phyloP scores from a whole-genome alignment of 208 protist species.

The Leishmania braziliensis region DNA sequence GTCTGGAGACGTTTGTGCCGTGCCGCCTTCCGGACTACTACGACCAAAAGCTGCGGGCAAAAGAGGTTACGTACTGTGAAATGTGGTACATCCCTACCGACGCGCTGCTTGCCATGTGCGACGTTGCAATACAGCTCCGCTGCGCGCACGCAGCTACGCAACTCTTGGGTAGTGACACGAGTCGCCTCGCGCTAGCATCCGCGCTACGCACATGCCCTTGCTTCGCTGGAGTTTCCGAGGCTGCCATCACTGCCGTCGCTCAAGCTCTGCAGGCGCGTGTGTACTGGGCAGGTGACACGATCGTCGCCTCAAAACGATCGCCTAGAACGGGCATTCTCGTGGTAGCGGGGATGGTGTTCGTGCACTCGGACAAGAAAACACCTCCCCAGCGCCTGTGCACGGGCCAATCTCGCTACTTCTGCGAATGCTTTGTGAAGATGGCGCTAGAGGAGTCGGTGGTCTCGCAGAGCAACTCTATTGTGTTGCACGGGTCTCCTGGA shows the following conservation, averaged over 20 bases:
- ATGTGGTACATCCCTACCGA: slow-evolving; percentile 50
- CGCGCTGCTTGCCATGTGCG: slow-evolving; percentile 33
- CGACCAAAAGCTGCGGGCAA: slow-evolving; percentile 30
- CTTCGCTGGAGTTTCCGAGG: slow-evolving; percentile 45
- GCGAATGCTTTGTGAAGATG: slow-evolving; percentile 51
- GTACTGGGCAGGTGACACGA: slow-evolving; percentile 39
- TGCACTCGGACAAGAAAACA: slow-evolving; percentile 9
- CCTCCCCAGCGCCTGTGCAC: background rate
- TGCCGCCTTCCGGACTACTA: slow-evolving; percentile 35
- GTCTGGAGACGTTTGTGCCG: slow-evolving; percentile 54
- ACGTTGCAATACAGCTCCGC: slow-evolving; percentile 27
- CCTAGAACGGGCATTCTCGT: slow-evolving; percentile 31
- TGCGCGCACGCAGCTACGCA: slow-evolving; percentile 35
- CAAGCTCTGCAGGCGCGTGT: slow-evolving; percentile 41
- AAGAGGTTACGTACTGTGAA: slow-evolving; percentile 50
- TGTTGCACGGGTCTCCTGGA: slow-evolving; percentile 41
- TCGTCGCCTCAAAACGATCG: slow-evolving; percentile 27
- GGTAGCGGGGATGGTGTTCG: slow-evolving; percentile 34
- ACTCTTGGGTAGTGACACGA: slow-evolving; percentile 15
- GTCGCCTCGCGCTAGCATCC: slow-evolving; percentile 15
- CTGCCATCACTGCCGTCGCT: slow-evolving; percentile 29
- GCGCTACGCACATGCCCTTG: slow-evolving; percentile 38
- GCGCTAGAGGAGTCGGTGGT: slow-evolving; percentile 28
- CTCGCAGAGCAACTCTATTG: slow-evolving; percentile 40
- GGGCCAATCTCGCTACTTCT: slow-evolving; percentile 52